phyloP scores from a whole-genome alignment of 257 asterid species.

The Nicotiana obtusifolia region DNA sequence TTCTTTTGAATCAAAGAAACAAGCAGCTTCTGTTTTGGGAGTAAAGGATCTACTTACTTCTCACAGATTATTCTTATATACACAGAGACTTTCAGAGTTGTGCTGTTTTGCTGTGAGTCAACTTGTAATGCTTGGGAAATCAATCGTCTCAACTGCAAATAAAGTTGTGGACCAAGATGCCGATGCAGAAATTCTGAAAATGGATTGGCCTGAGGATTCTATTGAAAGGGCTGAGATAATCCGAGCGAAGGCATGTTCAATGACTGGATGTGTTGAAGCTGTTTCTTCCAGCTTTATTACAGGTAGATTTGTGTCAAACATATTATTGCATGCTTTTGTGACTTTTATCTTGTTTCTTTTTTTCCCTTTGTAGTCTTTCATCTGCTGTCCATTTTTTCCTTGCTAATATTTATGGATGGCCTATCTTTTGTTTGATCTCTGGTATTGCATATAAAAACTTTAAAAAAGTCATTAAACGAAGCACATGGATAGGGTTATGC shows the following conservation, averaged over 20 bases:
- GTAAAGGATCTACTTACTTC: slow-evolving; percentile 1
- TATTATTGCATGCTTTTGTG: background rate
- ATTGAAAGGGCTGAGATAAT: slow-evolving; percentile 78
- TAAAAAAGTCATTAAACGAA: background rate
- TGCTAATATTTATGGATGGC: background rate
- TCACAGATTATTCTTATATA: slow-evolving; percentile 15
- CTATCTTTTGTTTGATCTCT: background rate
- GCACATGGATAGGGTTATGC: background rate
- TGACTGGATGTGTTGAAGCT: slow-evolving; percentile 65
- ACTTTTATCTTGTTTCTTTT: background rate
- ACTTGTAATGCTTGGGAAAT: slow-evolving; percentile 77
- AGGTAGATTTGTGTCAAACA: slow-evolving; percentile 39
- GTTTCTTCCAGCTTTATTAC: slow-evolving; percentile 68
- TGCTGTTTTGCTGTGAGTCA: slow-evolving; percentile 89
- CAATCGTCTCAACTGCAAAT: slow-evolving; percentile 56
- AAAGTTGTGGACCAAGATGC: slow-evolving; percentile 44
- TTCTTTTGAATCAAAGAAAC: slow-evolving; percentile 3
- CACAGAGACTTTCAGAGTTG: slow-evolving; percentile 92
- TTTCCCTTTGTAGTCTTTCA: background rate
- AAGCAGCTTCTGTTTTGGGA: background rate
- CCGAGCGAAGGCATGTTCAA: slow-evolving; percentile 51
- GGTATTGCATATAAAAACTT: background rate
- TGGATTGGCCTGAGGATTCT: slow-evolving; percentile 89
- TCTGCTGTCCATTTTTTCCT: background rate
- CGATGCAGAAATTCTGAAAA: slow-evolving; percentile 51